Percentiles rank a stretch among this genome's conserved stretches.
phyloP scores from a whole-genome alignment of 768 basidiomycete species.

The Auricularia cornea region DNA sequence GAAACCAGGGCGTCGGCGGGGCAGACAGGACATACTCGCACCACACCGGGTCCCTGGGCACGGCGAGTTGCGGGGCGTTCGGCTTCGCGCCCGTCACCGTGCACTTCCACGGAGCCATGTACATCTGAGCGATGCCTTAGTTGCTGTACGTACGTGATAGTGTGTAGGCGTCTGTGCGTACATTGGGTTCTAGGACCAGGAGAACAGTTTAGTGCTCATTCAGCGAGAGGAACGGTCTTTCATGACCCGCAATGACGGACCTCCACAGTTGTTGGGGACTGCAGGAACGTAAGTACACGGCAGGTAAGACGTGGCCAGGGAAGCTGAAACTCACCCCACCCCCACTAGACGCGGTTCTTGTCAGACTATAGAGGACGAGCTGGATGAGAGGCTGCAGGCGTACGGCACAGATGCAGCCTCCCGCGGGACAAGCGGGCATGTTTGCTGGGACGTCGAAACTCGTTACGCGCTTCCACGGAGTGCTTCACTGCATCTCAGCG shows the following conservation, averaged over 20 bases:
- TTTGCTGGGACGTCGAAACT: not conserved
- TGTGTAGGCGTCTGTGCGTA: too few species aligned
- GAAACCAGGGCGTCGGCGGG: too few species aligned
- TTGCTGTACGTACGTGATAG: too few species aligned
- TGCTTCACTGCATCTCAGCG: not conserved
- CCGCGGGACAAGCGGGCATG: not conserved
- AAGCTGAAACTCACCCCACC: not conserved
- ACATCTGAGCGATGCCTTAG: not conserved
- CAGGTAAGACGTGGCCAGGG: not conserved
- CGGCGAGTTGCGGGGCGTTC: not conserved
- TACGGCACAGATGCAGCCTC: not conserved
- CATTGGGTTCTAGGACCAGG: too few species aligned
- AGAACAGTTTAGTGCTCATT: too few species aligned
- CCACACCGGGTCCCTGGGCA: not conserved
- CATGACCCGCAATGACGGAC: too few species aligned
- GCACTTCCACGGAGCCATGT: not conserved
- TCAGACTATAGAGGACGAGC: too few species aligned
- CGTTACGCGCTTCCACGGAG: not conserved
- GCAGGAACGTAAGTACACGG: not conserved
- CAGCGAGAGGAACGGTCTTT: too few species aligned
- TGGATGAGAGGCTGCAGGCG: too few species aligned
- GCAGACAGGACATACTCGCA: not conserved
- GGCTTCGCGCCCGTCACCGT: not conserved
- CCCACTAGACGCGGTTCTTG: not conserved
- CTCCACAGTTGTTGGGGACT: not conserved